phyloP scores from a whole-genome alignment of 495 filamentous ascomycete genomes.

The Neurospora sp. region DNA sequence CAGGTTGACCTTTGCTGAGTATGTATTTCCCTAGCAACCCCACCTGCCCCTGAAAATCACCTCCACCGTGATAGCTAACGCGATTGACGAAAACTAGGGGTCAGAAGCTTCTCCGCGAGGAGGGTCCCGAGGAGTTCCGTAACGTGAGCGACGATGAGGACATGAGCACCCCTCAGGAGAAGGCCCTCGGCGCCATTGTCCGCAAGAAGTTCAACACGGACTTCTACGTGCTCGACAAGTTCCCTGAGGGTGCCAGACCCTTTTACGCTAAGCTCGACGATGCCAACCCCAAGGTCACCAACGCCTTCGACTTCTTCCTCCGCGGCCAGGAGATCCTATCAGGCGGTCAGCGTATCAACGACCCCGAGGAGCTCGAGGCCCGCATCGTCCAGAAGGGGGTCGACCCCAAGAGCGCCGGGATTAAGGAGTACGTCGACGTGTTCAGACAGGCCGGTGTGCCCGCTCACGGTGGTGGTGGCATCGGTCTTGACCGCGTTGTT shows the following conservation, averaged over 20 bases:
- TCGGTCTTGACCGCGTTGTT: slow-evolving; percentile 82
- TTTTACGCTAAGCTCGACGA: slow-evolving; percentile 85
- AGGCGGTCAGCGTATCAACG: slow-evolving; percentile 78
- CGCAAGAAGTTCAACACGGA: slow-evolving; percentile 78
- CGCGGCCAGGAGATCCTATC: slow-evolving; percentile 84
- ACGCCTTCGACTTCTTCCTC: slow-evolving; percentile 90
- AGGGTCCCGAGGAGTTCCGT: slow-evolving; percentile 59
- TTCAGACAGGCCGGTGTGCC: slow-evolving; percentile 66
- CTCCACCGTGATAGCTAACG: not conserved
- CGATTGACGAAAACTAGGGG: slow-evolving; percentile 23
- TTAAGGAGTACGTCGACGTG: slow-evolving; percentile 62
- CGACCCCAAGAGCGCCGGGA: slow-evolving; percentile 60
- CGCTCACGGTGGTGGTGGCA: slow-evolving; percentile 77
- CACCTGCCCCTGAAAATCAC: not conserved
- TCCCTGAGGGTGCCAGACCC: slow-evolving; percentile 72
- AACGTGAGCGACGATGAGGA: slow-evolving; percentile 67
- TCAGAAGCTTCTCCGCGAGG: slow-evolving; percentile 69
- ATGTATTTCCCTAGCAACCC: not conserved
- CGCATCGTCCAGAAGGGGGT: slow-evolving; percentile 64
- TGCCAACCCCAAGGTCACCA: slow-evolving; percentile 55
- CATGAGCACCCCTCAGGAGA: slow-evolving; percentile 77
- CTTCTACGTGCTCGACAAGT: slow-evolving; percentile 89
- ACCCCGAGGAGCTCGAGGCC: slow-evolving; percentile 56
- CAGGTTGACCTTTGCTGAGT: slow-evolving; percentile 72
- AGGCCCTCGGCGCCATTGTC: slow-evolving; percentile 77